phyloP scores from a whole-genome alignment of 495 filamentous ascomycete genomes.

The Tuber indicum region DNA sequence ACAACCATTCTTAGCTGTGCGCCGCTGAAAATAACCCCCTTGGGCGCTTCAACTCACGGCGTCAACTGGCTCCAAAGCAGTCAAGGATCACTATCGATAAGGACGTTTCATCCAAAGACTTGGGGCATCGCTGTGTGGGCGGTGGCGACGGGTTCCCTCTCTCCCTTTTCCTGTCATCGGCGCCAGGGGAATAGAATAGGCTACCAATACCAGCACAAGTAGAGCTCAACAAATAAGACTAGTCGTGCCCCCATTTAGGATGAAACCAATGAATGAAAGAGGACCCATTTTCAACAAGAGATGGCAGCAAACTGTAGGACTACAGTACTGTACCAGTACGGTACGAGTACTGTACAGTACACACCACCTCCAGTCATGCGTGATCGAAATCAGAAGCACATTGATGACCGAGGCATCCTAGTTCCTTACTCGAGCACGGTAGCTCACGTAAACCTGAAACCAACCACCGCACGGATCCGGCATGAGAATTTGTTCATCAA shows the following conservation, averaged over 20 bases:
- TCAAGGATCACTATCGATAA: conserved; percentile 3
- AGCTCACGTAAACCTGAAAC: background rate
- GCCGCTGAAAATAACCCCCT: background rate
- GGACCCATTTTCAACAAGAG: background rate
- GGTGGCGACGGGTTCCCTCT: background rate
- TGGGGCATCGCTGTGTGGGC: background rate
- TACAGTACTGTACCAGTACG: background rate
- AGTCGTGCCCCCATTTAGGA: background rate
- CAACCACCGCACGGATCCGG: background rate
- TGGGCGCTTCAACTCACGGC: background rate
- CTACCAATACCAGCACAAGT: background rate
- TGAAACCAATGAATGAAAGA: conserved; percentile 3
- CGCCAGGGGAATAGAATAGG: background rate
- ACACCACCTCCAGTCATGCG: background rate
- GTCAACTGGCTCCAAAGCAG: background rate
- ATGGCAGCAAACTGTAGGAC: background rate
- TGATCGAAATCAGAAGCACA: background rate
- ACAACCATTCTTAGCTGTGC: background rate
- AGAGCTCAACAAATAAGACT: background rate
- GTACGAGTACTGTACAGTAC: background rate
- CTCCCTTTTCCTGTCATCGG: background rate
- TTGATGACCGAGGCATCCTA: background rate
- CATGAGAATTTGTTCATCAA: background rate
- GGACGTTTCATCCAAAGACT: background rate
- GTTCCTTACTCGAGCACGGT: background rate